Conservation (phyloP, 805 yeast species). For the Saturnispora quitensis region DNA sequence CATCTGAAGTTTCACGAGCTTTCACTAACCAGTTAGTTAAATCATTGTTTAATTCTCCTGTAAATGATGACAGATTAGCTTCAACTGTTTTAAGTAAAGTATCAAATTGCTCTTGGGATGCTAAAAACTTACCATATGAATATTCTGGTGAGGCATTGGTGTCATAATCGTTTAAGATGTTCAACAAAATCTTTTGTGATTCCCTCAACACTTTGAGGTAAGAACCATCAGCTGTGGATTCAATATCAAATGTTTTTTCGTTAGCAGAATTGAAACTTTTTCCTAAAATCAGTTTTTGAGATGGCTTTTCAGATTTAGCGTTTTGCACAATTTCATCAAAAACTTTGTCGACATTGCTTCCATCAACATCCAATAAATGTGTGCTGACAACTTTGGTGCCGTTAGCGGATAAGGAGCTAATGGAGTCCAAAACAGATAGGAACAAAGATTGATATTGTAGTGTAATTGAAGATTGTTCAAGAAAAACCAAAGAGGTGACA, state of each 20-base stretch:
- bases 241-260: slow-evolving; percentile 28
- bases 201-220: slow-evolving; percentile 70
- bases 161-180: slow-evolving; percentile 43
- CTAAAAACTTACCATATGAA: slow-evolving; percentile 73
- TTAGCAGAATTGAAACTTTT: slow-evolving; percentile 22
- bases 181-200: slow-evolving; percentile 34
- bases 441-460: slow-evolving; percentile 36
- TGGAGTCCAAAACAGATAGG: slow-evolving; percentile 63
- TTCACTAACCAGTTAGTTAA: slow-evolving; percentile 65
- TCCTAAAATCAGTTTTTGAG: slow-evolving; percentile 59
- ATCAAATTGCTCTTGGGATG: slow-evolving; percentile 41
- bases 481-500: slow-evolving; percentile 36
- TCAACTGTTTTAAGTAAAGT: slow-evolving; percentile 37
- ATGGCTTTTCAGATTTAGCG: slow-evolving; percentile 41
- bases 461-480: slow-evolving; percentile 51
- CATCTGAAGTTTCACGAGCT: slow-evolving; percentile 31
- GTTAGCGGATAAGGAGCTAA: slow-evolving; percentile 34
- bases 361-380: slow-evolving; percentile 39
- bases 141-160: slow-evolving; percentile 73
- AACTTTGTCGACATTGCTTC: slow-evolving; percentile 28
- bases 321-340: slow-evolving; percentile 1
- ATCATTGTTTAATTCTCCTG: slow-evolving; percentile 42
- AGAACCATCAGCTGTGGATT: slow-evolving; percentile 61
- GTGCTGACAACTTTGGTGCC: slow-evolving; percentile 50
- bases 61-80: slow-evolving; percentile 36